A percentile compares a stretch with the other conserved stretches of the same genome.
These are phyloP conservation scores for Rhizophagus clarus DNA, from an alignment of 192 early-diverging fungal species.

Conservation along the genomic window DNA sequence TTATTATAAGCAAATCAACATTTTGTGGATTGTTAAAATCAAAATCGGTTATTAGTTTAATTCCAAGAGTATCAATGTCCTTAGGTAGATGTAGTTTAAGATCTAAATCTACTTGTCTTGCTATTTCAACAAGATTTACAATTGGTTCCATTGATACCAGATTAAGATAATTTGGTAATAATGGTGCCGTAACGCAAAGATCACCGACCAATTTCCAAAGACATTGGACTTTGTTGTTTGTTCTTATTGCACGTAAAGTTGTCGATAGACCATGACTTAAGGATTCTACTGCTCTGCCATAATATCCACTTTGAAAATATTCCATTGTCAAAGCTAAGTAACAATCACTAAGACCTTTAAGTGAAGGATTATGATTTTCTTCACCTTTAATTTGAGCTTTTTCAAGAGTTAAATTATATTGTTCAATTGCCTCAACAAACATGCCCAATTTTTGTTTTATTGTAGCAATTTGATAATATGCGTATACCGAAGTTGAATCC, in stretches of 20 bases:
- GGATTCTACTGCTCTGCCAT: slow-evolving; percentile 66
- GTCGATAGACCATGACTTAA: slow-evolving; percentile 37
- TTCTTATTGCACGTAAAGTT: slow-evolving; percentile 30
- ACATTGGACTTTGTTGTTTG: slow-evolving; percentile 40
- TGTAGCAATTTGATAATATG: slow-evolving; percentile 48
- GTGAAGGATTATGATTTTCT: slow-evolving; percentile 45
- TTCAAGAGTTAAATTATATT: slow-evolving; percentile 43
- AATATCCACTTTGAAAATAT: slow-evolving; percentile 61
- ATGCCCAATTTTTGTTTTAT: slow-evolving; percentile 58
- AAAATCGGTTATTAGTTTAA: not conserved
- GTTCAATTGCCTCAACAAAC: slow-evolving; percentile 53
- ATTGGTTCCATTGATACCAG: slow-evolving; percentile 38
- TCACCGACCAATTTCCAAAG: slow-evolving; percentile 66
- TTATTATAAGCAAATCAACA: slow-evolving; percentile 36
- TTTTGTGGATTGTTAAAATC: not conserved
- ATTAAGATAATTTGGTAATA: slow-evolving; percentile 50
- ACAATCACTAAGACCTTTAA: slow-evolving; percentile 56
- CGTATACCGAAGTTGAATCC: slow-evolving; percentile 50
- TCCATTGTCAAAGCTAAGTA: slow-evolving; percentile 52
- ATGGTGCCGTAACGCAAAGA: slow-evolving; percentile 53
- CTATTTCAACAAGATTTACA: slow-evolving; percentile 32
- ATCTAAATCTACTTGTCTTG: slow-evolving; percentile 34
- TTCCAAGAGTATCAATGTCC: slow-evolving; percentile 36
- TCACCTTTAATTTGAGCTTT: slow-evolving; percentile 40
- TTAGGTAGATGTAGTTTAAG: slow-evolving; percentile 41